Percentiles rank a stretch among this genome's conserved stretches.
phyloP scores from a whole-genome alignment of 768 basidiomycete species.

The Lentinula lateritia region DNA sequence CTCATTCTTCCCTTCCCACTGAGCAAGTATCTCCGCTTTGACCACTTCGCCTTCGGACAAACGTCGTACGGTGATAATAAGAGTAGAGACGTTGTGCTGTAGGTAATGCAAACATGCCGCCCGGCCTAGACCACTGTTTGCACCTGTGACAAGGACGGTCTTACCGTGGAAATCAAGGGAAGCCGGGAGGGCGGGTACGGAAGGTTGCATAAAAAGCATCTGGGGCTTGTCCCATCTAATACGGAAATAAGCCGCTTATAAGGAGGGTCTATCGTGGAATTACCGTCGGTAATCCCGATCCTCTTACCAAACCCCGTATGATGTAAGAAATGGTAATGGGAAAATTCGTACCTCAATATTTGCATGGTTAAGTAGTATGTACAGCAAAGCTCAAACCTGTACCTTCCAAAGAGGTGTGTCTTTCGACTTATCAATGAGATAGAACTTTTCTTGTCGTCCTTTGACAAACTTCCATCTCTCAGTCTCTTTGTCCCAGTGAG shows the following conservation, averaged over 20 bases:
- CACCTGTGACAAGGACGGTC: constrained; percentile 24
- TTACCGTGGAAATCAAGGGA: constrained; percentile 20
- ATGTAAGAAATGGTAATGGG: background rate
- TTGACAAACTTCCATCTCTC: constrained; percentile 42
- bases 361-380: background rate
- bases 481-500: constrained; percentile 31
- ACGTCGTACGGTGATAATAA: constrained; percentile 14
- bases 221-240: background rate
- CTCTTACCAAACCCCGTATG: background rate
- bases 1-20: constrained; percentile 8
- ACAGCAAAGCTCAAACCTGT: background rate
- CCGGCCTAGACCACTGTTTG: constrained; percentile 13
- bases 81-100: constrained; percentile 11
- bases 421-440: constrained; percentile 27
- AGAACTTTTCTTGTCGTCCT: constrained; percentile 43
- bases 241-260: background rate
- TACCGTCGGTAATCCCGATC: background rate
- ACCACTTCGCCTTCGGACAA: constrained; percentile 8
- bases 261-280: background rate
- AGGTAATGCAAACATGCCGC: constrained; percentile 12
- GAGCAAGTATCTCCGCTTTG: constrained; percentile 11
- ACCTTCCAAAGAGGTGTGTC: background rate
- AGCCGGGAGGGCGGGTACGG: constrained; percentile 9
- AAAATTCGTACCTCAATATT: background rate
- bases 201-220: constrained; percentile 12